Conservation (phyloP, 257 asterid species). For the Eucommia ulmoides region DNA sequence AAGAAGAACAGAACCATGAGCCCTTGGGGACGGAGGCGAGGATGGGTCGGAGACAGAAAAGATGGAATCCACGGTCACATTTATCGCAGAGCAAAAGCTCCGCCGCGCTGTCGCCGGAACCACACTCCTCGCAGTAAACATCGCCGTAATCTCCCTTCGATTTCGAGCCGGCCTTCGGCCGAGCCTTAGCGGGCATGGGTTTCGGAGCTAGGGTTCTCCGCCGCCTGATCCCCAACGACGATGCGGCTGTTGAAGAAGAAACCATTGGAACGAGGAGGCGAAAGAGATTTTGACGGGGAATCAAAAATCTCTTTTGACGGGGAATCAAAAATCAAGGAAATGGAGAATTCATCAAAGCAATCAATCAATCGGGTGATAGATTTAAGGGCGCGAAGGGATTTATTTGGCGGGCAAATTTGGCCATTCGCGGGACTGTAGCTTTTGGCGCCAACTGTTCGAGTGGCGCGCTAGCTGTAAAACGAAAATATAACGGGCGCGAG, state of each 20-base stretch:
- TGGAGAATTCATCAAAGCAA: too few relatives aligned
- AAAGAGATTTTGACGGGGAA: too few relatives aligned
- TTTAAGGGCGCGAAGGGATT: too few relatives aligned
- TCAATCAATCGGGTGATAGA: too few relatives aligned
- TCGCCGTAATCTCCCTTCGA: slow-evolving; percentile 26
- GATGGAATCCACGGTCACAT: slow-evolving; percentile 70
- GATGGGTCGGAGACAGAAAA: slow-evolving; percentile 63
- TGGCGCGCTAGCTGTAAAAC: too few relatives aligned
- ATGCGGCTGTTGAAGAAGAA: slow-evolving; percentile 10
- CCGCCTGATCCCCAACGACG: slow-evolving; percentile 18
- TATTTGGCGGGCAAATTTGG: too few relatives aligned
- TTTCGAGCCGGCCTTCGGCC: slow-evolving; percentile 17
- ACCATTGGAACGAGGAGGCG: too few relatives aligned
- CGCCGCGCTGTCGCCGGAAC: slow-evolving; percentile 49
- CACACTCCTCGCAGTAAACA: slow-evolving; percentile 52
- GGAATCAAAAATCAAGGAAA: too few relatives aligned
- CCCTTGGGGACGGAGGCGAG: slow-evolving; percentile 72
- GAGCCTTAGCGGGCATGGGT: slow-evolving; percentile 15
- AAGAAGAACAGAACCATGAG: slow-evolving; percentile 65
- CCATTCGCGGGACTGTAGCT: too few relatives aligned
- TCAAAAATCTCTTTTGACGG: too few relatives aligned
- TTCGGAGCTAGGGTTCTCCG: slow-evolving; percentile 60
- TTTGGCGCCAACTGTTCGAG: too few relatives aligned
- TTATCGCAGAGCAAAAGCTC: slow-evolving; percentile 77
- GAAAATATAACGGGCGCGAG: too few relatives aligned